These are phyloP conservation scores for Lathyrus aphaca DNA, from an alignment of 306 rosid genomes.

Conservation along the genomic window DNA sequence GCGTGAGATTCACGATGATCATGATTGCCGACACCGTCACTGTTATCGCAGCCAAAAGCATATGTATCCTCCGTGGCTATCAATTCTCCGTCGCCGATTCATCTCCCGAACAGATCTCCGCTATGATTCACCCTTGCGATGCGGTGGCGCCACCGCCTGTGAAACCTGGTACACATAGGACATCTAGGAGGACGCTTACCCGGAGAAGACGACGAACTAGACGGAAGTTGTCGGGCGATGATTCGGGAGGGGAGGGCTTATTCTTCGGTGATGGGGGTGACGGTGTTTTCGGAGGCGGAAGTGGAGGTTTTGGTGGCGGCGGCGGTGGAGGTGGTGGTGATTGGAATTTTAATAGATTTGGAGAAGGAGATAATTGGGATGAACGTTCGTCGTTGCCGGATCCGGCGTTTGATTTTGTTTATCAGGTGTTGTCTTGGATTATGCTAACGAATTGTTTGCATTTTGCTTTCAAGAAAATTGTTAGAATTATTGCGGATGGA, in stretches of 20 bases:
- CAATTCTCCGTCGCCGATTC: conserved; percentile 43
- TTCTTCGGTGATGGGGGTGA: conserved; percentile 58
- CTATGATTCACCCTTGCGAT: conserved; percentile 59
- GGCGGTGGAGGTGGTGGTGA: conserved; percentile 66
- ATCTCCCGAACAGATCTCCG: conserved; percentile 56
- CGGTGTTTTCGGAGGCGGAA: conserved; percentile 51
- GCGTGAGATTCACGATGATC: conserved; percentile 29
- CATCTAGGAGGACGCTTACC: conserved; percentile 56
- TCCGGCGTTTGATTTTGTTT: conserved; percentile 83
- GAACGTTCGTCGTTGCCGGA: conserved; percentile 65
- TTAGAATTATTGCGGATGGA: conserved; percentile 59
- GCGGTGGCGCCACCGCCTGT: conserved; percentile 80
- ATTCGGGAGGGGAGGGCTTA: conserved; percentile 50
- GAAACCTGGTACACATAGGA: conserved; percentile 44
- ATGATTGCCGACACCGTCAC: conserved; percentile 66
- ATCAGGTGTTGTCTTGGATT: conserved; percentile 84
- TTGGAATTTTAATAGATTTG: conserved; percentile 75
- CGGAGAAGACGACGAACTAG: conserved; percentile 68
- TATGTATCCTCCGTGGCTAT: conserved; percentile 54
- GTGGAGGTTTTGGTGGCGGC: conserved; percentile 37
- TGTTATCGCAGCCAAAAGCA: conserved; percentile 49
- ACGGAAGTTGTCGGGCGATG: conserved; percentile 58
- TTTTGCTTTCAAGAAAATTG: conserved; percentile 74
- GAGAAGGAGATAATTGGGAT: conserved; percentile 67
- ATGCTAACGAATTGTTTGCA: conserved; percentile 83